Conservation (phyloP, 257 asterid genomes). For the Ophiorrhiza pumila region DNA sequence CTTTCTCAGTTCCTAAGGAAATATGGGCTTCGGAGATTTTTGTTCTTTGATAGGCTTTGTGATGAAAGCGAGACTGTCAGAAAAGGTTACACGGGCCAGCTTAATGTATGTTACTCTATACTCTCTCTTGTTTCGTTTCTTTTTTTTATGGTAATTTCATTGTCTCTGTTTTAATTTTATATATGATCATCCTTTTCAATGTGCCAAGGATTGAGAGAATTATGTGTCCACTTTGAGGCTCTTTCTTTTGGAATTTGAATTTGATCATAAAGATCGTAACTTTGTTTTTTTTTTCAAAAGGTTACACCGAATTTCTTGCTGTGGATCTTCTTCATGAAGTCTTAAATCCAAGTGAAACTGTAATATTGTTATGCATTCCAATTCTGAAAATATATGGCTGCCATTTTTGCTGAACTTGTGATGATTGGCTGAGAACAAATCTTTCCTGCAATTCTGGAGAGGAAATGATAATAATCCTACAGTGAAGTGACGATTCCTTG, state of each 20-base stretch:
- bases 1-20: slow-evolving; percentile 53
- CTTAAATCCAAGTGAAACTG: background rate
- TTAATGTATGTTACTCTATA: slow-evolving; percentile 49
- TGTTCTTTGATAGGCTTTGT: slow-evolving; percentile 79
- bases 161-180: background rate
- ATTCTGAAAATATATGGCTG: background rate
- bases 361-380: background rate
- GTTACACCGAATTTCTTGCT: background rate
- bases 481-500: background rate
- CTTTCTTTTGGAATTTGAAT: background rate
- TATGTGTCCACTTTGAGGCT: background rate
- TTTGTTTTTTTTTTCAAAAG: background rate
- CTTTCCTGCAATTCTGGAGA: background rate
- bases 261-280: background rate
- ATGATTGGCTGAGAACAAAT: background rate
- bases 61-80: slow-evolving; percentile 89
- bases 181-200: background rate
- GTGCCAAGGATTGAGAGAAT: background rate
- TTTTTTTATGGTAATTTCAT: background rate
- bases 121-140: background rate
- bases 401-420: background rate
- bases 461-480: background rate
- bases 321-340: background rate
- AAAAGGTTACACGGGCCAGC: slow-evolving; percentile 58
- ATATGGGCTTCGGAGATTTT: slow-evolving; percentile 70